These are phyloP conservation scores for Fonsecaea pedrosoi DNA, from an alignment of 2,329 filamentous ascomycete species.

Conservation along the genomic window DNA sequence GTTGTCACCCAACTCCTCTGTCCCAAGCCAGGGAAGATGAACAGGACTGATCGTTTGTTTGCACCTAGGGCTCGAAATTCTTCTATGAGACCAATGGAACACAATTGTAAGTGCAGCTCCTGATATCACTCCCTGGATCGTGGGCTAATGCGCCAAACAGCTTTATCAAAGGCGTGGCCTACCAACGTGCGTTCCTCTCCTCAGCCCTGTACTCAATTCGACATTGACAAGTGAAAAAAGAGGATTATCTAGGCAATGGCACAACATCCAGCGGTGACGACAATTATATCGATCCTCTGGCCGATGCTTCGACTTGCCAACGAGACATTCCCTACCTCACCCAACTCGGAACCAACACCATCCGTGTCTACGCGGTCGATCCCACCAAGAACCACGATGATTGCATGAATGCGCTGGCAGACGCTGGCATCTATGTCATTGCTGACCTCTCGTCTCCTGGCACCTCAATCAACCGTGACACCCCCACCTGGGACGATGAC, in stretches of 20 bases:
- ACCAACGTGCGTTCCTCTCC: constrained; percentile 66
- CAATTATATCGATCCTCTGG: constrained; percentile 81
- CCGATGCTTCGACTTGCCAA: constrained; percentile 72
- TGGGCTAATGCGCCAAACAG: constrained; percentile 45
- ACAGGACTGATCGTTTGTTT: constrained; percentile 33
- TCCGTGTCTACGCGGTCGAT: constrained; percentile 94
- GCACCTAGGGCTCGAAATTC: constrained; percentile 75
- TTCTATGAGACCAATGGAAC: constrained; percentile 84
- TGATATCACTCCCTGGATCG: not conserved
- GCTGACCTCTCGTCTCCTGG: constrained; percentile 85
- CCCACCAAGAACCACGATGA: constrained; percentile 75
- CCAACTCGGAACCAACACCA: constrained; percentile 84
- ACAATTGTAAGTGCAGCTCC: constrained; percentile 64
- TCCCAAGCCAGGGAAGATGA: no score
- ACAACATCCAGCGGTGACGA: constrained; percentile 49
- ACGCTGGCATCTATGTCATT: constrained; percentile 92
- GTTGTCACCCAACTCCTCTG: constrained; percentile 12
- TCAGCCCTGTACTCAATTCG: constrained; percentile 13
- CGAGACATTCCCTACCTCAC: constrained; percentile 84
- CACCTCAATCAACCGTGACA: constrained; percentile 82
- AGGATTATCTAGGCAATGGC: constrained; percentile 66
- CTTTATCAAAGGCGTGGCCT: constrained; percentile 92
- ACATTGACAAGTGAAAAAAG: constrained; percentile 40
- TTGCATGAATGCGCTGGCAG: constrained; percentile 83
- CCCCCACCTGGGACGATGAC: constrained; percentile 77